Evolutionary conservation across 768 basidiomycete species (phyloP).

Genomic region (Dendrothele bispora): DNA sequence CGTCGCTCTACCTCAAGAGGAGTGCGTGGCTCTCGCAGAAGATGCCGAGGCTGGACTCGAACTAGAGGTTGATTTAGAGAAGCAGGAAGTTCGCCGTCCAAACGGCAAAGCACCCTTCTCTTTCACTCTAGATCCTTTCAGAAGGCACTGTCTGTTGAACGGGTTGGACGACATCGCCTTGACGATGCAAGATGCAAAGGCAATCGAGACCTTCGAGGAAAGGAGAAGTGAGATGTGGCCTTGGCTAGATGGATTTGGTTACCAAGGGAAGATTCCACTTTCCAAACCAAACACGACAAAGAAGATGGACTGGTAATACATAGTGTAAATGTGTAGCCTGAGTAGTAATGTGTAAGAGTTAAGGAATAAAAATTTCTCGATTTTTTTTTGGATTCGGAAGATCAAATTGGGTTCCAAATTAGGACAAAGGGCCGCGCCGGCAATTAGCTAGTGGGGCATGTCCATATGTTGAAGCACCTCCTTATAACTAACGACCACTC

Average conservation of each 20-base stretch:
- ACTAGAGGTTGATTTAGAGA: conserved; percentile 84
- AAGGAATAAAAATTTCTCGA: too few relatives aligned
- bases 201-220: conserved; percentile 81
- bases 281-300: conserved; percentile 34
- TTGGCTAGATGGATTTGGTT: conserved; percentile 96
- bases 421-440: too few relatives aligned
- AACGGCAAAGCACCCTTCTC: conserved; percentile 72
- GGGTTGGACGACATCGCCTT: conserved; percentile 96
- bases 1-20: conserved; percentile 63
- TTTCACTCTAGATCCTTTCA: conserved; percentile 88
- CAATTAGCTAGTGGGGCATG: too few relatives aligned
- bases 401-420: background rate
- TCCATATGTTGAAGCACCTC: too few relatives aligned
- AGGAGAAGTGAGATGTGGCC: conserved; percentile 81
- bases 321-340: too few relatives aligned
- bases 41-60: conserved; percentile 78
- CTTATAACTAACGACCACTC: background rate
- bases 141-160: conserved; percentile 90
- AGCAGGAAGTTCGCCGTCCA: conserved; percentile 69
- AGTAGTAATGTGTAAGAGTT: too few relatives aligned
- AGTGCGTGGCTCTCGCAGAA: conserved; percentile 69
- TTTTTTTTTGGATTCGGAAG: background rate
- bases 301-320: conserved; percentile 80
- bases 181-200: conserved; percentile 76
- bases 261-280: conserved; percentile 73